Conservation (phyloP, 169 alveolate genomes). For the Condylostoma magnum region DNA sequence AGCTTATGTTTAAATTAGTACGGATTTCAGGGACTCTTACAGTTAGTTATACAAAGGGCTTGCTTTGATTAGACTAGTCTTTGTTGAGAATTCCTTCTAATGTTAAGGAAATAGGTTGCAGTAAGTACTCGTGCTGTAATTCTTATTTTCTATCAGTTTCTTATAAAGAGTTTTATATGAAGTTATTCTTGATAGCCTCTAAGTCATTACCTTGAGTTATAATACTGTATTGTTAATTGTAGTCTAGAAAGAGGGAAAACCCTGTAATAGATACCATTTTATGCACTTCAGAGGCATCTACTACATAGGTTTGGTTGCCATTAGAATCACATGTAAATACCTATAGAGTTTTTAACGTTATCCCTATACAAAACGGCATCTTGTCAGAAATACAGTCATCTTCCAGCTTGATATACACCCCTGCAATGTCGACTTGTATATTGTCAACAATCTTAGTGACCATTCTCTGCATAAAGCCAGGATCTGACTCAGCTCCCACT, state of each 20-base stretch:
- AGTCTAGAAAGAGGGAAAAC: background rate
- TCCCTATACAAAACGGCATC: slow-evolving; percentile 42
- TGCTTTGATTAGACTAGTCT: too few species aligned
- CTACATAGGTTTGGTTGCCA: slow-evolving; percentile 28
- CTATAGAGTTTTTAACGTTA: background rate
- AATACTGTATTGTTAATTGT: background rate
- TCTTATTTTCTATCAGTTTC: too few species aligned
- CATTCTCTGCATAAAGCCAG: slow-evolving; percentile 30
- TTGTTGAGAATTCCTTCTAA: too few species aligned
- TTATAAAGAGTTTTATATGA: too few species aligned
- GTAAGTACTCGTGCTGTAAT: too few species aligned
- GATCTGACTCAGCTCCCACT: slow-evolving; percentile 13
- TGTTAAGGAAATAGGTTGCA: too few species aligned
- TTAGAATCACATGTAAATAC: slow-evolving; percentile 31
- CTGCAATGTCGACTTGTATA: slow-evolving; percentile 36
- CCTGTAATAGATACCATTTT: background rate
- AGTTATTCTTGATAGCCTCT: too few species aligned
- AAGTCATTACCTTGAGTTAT: too few species aligned
- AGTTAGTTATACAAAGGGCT: too few species aligned
- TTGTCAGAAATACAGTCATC: slow-evolving; percentile 32
- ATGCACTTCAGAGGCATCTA: background rate
- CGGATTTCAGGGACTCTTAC: too few species aligned
- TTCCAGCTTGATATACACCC: slow-evolving; percentile 44
- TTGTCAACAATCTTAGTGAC: slow-evolving; percentile 43
- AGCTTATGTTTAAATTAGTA: too few species aligned